Conservation (phyloP, 1,139 yeast genomes). For the Saccharomyces pastorianus region DNA sequence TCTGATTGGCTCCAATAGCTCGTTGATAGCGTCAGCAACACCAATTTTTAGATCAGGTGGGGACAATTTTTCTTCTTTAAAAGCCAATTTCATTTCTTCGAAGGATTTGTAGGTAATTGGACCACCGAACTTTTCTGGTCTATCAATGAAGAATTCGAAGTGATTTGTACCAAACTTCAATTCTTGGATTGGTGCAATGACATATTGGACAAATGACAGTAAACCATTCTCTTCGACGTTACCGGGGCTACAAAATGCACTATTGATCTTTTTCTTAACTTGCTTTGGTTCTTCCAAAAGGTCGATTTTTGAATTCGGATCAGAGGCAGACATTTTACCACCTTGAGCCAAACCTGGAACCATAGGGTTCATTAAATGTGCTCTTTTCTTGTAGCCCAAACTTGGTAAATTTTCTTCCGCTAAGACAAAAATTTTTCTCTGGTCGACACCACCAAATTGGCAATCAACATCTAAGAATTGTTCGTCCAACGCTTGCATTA, state of each 20-base stretch:
- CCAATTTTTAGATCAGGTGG: conserved; percentile 95
- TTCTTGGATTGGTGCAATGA: conserved; percentile 78
- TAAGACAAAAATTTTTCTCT: conserved; percentile 91
- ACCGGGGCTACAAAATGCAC: conserved; percentile 96
- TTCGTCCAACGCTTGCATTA: conserved; percentile 98
- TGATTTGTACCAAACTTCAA: conserved; percentile 49
- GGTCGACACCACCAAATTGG: conserved; percentile 98
- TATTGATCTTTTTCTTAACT: conserved; percentile 81
- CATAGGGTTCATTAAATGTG: conserved; percentile 98
- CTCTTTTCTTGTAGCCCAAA: conserved; percentile 92
- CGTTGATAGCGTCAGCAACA: conserved; percentile 76
- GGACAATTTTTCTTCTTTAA: conserved; percentile 60
- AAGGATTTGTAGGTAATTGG: conserved; percentile 64
- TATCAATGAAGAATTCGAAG: conserved; percentile 63
- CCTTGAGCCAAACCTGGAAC: conserved; percentile 96
- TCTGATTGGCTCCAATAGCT: conserved; percentile 75
- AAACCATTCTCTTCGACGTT: conserved; percentile 86
- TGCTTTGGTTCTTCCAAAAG: conserved; percentile 79
- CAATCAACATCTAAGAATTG: conserved; percentile 82
- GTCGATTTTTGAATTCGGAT: conserved; percentile 95
- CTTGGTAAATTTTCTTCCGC: conserved; percentile 90
- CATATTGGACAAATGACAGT: conserved; percentile 75
- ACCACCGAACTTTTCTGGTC: conserved; percentile 98
- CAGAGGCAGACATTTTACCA: conserved; percentile 98
- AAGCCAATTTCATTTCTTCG: conserved; percentile 67